Evolutionary conservation across 768 basidiomycete species (phyloP).

Genomic region (Termitomyces sp.): DNA sequence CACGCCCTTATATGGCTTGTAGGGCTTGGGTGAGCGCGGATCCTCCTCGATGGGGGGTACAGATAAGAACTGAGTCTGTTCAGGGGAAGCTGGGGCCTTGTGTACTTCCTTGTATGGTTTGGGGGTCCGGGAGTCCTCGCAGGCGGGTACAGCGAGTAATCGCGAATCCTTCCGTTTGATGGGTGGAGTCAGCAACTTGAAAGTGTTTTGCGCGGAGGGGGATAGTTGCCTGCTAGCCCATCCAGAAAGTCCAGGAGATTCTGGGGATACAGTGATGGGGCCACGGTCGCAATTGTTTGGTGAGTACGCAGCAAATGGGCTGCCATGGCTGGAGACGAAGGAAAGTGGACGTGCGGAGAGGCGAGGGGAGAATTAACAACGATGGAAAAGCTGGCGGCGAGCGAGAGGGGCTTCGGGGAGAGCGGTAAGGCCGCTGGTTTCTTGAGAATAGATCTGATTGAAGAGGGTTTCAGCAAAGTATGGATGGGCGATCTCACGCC

Average conservation of each 20-base stretch:
- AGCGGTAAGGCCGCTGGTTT: constrained; percentile 32
- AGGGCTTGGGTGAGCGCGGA: constrained; percentile 34
- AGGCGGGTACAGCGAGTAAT: constrained; percentile 15
- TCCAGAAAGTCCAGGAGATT: constrained; percentile 46
- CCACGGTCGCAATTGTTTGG: constrained; percentile 58
- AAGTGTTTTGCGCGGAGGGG: constrained; percentile 25
- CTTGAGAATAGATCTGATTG: constrained; percentile 35
- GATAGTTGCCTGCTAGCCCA: constrained; percentile 47
- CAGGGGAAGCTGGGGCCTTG: not conserved
- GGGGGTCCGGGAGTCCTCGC: constrained; percentile 36
- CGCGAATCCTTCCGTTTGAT: constrained; percentile 9
- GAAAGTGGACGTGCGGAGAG: constrained; percentile 62
- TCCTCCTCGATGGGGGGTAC: constrained; percentile 30
- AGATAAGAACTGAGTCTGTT: not conserved
- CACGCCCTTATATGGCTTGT: constrained; percentile 10
- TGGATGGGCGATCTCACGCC: constrained; percentile 28
- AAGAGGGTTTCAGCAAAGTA: constrained; percentile 20
- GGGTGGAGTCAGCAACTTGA: constrained; percentile 30
- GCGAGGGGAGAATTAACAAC: constrained; percentile 25
- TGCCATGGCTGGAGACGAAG: constrained; percentile 52
- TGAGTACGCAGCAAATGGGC: constrained; percentile 53
- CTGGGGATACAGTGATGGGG: constrained; percentile 56
- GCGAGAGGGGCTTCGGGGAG: constrained; percentile 26
- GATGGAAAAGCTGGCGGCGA: constrained; percentile 27
- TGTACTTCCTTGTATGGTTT: constrained; percentile 18